These are phyloP conservation scores for Scheffersomyces lignosus DNA, from an alignment of 805 yeast genomes.

Conservation along the genomic window DNA sequence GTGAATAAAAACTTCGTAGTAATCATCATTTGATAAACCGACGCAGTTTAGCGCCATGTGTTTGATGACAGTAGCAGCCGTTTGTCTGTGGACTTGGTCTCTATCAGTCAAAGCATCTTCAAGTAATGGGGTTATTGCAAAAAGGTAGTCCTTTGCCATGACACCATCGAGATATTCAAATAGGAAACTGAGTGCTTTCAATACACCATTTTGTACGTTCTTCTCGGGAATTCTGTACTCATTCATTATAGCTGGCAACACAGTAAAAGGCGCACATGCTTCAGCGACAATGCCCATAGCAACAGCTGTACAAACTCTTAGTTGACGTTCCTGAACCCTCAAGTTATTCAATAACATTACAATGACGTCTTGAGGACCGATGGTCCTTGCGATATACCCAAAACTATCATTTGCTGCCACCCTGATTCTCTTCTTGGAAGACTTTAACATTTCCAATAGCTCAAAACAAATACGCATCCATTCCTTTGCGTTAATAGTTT, in stretches of 20 bases:
- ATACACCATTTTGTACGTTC: constrained; percentile 92
- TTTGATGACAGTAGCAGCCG: constrained; percentile 84
- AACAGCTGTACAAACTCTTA: constrained; percentile 95
- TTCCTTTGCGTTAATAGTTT: constrained; percentile 83
- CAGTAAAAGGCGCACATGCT: constrained; percentile 88
- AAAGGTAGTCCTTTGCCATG: constrained; percentile 78
- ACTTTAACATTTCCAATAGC: constrained; percentile 81
- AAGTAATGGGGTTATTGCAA: constrained; percentile 72
- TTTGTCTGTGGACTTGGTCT: constrained; percentile 91
- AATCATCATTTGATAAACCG: constrained; percentile 74
- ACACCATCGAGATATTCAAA: constrained; percentile 84
- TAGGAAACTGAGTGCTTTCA: constrained; percentile 86
- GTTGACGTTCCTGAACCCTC: constrained; percentile 91
- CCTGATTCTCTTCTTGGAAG: constrained; percentile 73
- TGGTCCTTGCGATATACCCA: constrained; percentile 86
- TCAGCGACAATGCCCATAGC: constrained; percentile 97
- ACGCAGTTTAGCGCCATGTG: constrained; percentile 78
- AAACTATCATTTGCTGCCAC: constrained; percentile 86
- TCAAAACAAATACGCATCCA: constrained; percentile 98
- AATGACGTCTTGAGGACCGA: constrained; percentile 94
- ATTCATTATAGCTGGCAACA: constrained; percentile 91
- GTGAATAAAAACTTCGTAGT: constrained; percentile 66
- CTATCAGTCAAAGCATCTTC: constrained; percentile 90
- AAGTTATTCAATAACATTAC: constrained; percentile 81
- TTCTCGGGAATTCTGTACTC: constrained; percentile 91